Evolutionary conservation across 2,329 filamentous ascomycete species (phyloP), one percentile per base, ranked within the genome.

Genomic region (Aspergillus unguis): DNA sequence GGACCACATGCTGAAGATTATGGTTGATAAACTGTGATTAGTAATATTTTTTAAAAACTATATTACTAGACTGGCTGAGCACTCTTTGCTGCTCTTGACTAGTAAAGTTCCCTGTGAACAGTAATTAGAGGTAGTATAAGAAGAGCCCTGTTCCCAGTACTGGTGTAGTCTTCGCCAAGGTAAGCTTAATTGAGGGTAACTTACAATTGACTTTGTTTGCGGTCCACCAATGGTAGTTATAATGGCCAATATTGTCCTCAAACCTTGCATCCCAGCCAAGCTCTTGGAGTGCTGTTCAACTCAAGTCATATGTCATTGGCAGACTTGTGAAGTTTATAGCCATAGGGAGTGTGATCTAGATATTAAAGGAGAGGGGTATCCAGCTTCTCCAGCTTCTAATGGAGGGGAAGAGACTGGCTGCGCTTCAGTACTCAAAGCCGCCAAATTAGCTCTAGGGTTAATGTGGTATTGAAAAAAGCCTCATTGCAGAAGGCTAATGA

Each of bases 181-280:
- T 27, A 25, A 36, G 45, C 35, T 27, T 32, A 54, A 48, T 48
- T 47, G 46, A 1, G 41, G 44, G 42, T 38, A 25, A 65, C 54
- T 26, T 56, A 66, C 54, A 32, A 50, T 68, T 66, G 10, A 63
- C 61, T 62, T 66, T 41, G 60, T 68, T 67, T 54, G 54, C 58
- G 23, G 59, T 48, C 63, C 44, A 67, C 31, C 55, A 50, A 31
- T 60, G 57, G 44, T 51, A 68, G 51, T 67, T 65, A 37, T 67
- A 67, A 61, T 67, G 45, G n/a, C 58, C 47, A 54, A 67, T 61
- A 57, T 64, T 48, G 40, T 67, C 48, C 53, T 66, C 46, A 38
- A 67, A 67, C 50, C 45, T 46, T 45, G 62, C 47, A 59, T 65
- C 61, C 49, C 51, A 36, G 44, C 58, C 60, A 28, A 66, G 54